These are phyloP conservation scores for Pisolithus tinctorius DNA, from an alignment of 768 basidiomycete species.

Conservation along the genomic window DNA sequence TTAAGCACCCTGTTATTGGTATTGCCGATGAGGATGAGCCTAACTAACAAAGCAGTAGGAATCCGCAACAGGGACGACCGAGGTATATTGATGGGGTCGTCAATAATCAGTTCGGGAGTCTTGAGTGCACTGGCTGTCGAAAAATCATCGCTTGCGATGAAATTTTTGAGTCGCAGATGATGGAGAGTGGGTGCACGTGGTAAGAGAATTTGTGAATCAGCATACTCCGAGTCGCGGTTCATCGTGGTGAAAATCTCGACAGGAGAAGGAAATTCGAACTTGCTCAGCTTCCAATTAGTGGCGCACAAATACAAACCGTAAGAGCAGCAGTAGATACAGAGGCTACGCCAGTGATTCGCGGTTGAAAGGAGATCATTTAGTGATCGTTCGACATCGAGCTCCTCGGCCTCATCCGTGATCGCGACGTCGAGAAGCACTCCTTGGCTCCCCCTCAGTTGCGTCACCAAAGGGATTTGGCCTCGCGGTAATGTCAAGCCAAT, in stretches of 20 bases:
- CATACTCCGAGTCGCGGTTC: background rate
- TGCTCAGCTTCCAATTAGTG: background rate
- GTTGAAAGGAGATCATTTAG: background rate
- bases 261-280: background rate
- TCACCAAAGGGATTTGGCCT: background rate
- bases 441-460: background rate
- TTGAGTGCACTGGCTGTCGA: background rate
- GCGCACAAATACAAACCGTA: no score
- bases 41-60: background rate
- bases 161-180: background rate
- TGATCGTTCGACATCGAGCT: background rate
- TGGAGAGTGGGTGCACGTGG: background rate
- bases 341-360: background rate
- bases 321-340: background rate
- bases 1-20: background rate
- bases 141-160: background rate
- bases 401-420: background rate
- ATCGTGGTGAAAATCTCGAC: background rate
- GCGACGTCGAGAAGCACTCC: background rate
- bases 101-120: background rate
- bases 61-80: background rate
- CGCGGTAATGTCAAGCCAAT: background rate
- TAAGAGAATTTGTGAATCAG: background rate
- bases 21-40: background rate
- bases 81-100: background rate